Evolutionary conservation across 2,329 filamentous ascomycete species (phyloP).

Genomic region (Calonectria henricotiae): DNA sequence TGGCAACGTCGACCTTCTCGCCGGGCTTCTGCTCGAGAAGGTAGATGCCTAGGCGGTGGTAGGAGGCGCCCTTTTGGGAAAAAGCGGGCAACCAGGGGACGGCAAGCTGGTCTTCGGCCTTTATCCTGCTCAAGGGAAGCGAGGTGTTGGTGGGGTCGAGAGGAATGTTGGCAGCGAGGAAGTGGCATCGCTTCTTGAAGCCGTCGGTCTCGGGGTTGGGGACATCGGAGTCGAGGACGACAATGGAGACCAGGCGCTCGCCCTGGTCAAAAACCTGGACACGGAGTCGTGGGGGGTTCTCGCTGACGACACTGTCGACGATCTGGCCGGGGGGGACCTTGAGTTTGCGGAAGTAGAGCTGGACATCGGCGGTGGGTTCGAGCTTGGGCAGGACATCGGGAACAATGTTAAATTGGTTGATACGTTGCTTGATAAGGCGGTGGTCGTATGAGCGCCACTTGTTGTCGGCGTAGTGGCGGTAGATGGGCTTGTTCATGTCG

Average conservation of each 20-base stretch:
- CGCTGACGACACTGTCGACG: conserved; percentile 82
- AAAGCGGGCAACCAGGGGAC: conserved; percentile 89
- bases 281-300: conserved; percentile 81
- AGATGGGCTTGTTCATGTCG: conserved; percentile 97
- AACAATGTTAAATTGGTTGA: conserved; percentile 88
- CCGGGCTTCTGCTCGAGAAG: conserved; percentile 84
- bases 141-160: conserved; percentile 70
- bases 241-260: conserved; percentile 86
- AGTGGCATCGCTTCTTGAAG: conserved; percentile 90
- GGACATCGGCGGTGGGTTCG: conserved; percentile 84
- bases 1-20: conserved; percentile 70
- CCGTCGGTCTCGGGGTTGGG: conserved; percentile 82
- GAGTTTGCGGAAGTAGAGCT: conserved; percentile 82
- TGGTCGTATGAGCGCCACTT: conserved; percentile 92
- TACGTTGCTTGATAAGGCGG: conserved; percentile 86
- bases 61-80: conserved; percentile 90
- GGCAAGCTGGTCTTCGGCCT: conserved; percentile 77
- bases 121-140: conserved; percentile 77
- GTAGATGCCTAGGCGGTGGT: conserved; percentile 90
- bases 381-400: conserved; percentile 90
- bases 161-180: conserved; percentile 80
- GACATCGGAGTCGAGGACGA: conserved; percentile 91
- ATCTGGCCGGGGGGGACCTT: conserved; percentile 84
- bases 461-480: conserved; percentile 87
- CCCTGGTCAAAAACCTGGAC: conserved; percentile 90